Percentiles rank a stretch among this genome's conserved stretches.
Conservation (phyloP, 495 filamentous ascomycete species). For the Aspergillus cristatus region DNA sequence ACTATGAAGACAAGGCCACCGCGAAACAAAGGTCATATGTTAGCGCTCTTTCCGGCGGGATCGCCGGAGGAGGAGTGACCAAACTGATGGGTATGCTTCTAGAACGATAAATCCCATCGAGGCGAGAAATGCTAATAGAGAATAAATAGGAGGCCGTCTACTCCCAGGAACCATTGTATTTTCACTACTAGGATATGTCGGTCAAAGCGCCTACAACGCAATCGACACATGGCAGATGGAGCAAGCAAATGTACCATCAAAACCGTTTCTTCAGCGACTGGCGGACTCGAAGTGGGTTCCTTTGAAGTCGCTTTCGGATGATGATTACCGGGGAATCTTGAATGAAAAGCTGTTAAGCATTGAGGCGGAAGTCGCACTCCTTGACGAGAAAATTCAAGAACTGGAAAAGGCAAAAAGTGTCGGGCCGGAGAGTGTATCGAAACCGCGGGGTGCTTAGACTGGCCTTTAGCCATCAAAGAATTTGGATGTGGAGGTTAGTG, state of each 20-base stretch:
- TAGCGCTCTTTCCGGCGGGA: constrained; percentile 58
- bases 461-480: too few relatives aligned
- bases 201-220: constrained; percentile 50
- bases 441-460: too few relatives aligned
- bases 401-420: constrained; percentile 35
- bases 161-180: constrained; percentile 57
- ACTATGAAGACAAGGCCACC: constrained; percentile 40
- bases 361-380: constrained; percentile 74
- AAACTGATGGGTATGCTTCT: constrained; percentile 51
- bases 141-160: constrained; percentile 37
- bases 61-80: constrained; percentile 56
- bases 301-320: constrained; percentile 61
- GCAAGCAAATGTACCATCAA: constrained; percentile 24
- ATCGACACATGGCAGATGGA: constrained; percentile 40
- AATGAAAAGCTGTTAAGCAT: constrained; percentile 68
- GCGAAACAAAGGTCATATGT: constrained; percentile 48
- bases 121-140: background rate
- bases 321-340: constrained; percentile 69
- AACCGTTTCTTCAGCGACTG: constrained; percentile 38
- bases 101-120: background rate
- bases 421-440: constrained; percentile 26
- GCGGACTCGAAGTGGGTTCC: constrained; percentile 74
- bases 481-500: too few relatives aligned
- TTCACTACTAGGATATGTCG: constrained; percentile 48
- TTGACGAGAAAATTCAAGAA: constrained; percentile 72